A percentile compares a stretch with the other conserved stretches of the same genome.
These are phyloP conservation scores for Erodium moschatum DNA, from an alignment of 441 rosid species.

Conservation along the genomic window DNA sequence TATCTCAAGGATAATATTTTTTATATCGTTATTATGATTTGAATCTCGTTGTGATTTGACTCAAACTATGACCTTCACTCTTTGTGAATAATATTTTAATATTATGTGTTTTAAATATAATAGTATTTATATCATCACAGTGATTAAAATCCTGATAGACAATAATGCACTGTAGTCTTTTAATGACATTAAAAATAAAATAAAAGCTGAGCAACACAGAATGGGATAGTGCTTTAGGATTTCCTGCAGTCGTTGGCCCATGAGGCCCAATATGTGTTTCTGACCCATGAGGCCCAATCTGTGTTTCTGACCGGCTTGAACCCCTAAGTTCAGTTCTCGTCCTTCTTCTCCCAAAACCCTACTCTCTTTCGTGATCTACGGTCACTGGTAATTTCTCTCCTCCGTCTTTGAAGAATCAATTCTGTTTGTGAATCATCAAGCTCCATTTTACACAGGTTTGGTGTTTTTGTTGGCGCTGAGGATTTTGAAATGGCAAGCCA, in stretches of 20 bases:
- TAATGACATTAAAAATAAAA: no score
- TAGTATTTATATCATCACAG: no score
- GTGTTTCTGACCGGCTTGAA: neutral
- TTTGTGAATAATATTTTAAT: no score
- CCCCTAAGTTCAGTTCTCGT: neutral
- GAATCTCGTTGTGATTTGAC: no score
- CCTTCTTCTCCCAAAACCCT: neutral
- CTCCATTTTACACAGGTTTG: constrained; percentile 11
- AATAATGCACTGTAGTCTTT: no score
- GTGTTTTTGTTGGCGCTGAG: neutral
- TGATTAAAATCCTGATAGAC: no score
- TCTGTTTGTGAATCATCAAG: neutral
- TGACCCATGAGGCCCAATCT: neutral
- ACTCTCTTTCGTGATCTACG: neutral
- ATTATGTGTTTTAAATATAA: no score
- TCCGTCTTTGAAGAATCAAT: neutral
- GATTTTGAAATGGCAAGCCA: constrained; percentile 46
- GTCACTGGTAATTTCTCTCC: neutral
- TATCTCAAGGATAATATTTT: no score
- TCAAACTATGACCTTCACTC: no score
- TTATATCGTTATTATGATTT: no score
- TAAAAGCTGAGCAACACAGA: no score
- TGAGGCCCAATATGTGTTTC: neutral
- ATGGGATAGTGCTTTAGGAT: no score
- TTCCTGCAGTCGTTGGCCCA: neutral